phyloP scores from a whole-genome alignment of 257 asterid genomes.

The Nyctanthes arbortristis region DNA sequence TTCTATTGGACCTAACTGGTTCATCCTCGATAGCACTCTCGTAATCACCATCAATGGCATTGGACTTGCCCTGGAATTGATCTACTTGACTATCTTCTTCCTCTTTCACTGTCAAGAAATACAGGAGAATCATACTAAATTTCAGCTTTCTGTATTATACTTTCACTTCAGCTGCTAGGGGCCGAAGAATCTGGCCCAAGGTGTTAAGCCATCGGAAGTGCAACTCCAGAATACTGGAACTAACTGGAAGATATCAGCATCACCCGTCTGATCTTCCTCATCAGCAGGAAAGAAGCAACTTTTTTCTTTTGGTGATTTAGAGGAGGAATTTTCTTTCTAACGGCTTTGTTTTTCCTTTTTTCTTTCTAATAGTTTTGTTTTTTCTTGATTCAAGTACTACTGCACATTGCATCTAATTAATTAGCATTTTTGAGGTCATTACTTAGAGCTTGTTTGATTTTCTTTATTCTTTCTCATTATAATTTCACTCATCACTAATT shows the following conservation, averaged over 20 bases:
- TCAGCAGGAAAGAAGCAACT: too few species aligned
- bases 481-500: too few species aligned
- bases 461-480: too few species aligned
- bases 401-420: too few species aligned
- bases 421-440: too few species aligned
- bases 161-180: conserved; percentile 14
- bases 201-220: conserved; percentile 23
- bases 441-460: too few species aligned
- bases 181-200: conserved; percentile 1
- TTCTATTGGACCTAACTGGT: conserved; percentile 58
- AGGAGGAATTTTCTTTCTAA: too few species aligned
- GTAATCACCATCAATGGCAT: conserved; percentile 47
- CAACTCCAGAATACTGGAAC: conserved; percentile 13
- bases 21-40: conserved; percentile 66
- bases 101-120: conserved; percentile 26
- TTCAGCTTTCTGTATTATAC: conserved; percentile 45
- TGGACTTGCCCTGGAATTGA: conserved; percentile 43
- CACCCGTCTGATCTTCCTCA: not conserved
- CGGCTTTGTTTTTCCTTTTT: too few species aligned
- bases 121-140: conserved; percentile 23
- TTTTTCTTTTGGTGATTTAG: too few species aligned
- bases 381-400: too few species aligned
- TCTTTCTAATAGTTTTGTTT: too few species aligned
- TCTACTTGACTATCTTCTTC: conserved; percentile 48
- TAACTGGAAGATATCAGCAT: not conserved